These are phyloP conservation scores for Apiospora phragmitis DNA, from an alignment of 2,329 filamentous ascomycete genomes.

Conservation along the genomic window DNA sequence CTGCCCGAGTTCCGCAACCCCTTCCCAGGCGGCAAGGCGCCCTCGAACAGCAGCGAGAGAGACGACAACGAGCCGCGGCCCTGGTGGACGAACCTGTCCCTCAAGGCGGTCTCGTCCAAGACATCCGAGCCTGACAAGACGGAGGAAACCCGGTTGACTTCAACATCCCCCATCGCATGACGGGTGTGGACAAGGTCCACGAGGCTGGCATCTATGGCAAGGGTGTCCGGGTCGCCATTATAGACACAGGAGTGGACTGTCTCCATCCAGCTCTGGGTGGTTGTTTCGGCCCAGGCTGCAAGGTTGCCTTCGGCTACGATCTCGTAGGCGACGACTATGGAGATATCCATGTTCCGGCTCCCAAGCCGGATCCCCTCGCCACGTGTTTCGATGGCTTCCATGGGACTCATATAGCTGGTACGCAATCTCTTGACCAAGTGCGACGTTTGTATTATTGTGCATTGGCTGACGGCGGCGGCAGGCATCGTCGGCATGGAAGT, in stretches of 20 bases:
- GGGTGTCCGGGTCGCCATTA: slow-evolving; percentile 53
- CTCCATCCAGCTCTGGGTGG: slow-evolving; percentile 63
- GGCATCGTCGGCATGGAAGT: slow-evolving; percentile 62
- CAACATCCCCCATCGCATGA: slow-evolving; percentile 52
- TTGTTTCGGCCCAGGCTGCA: slow-evolving; percentile 60
- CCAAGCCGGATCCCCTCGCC: slow-evolving; percentile 23
- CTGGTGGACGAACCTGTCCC: neutral
- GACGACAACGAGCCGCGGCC: neutral
- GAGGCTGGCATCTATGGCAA: slow-evolving; percentile 49
- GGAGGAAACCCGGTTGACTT: neutral
- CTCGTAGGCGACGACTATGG: slow-evolving; percentile 57
- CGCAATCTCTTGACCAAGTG: neutral
- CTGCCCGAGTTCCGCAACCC: neutral
- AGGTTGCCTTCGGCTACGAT: slow-evolving; percentile 59
- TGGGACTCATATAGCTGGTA: neutral
- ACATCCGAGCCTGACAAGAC: neutral
- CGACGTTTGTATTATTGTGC: neutral
- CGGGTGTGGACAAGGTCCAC: slow-evolving; percentile 54
- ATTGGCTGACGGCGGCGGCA: slow-evolving; percentile 40
- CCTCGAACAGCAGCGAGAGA: neutral
- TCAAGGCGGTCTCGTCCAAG: neutral
- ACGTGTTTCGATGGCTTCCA: neutral
- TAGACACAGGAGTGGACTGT: slow-evolving; percentile 63
- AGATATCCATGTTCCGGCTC: slow-evolving; percentile 31
- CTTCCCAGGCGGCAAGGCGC: neutral